A percentile compares a stretch with the other conserved stretches of the same genome.
phyloP scores from a whole-genome alignment of 805 yeast genomes.

The Blastobotrys muscicola region DNA sequence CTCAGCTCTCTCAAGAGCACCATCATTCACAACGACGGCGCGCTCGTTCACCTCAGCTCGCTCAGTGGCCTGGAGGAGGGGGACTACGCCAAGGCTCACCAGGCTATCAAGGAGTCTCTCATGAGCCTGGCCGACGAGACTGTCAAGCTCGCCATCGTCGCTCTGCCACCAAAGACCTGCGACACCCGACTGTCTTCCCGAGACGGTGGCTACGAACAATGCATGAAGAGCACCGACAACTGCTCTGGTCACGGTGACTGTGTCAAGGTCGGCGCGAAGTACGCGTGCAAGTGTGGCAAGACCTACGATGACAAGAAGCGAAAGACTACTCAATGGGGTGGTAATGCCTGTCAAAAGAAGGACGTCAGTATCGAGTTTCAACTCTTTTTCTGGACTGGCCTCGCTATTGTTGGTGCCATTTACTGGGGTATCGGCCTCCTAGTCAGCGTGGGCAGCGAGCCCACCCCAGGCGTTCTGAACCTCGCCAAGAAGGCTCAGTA shows the following conservation, averaged over 20 bases:
- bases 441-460: slow-evolving; percentile 45
- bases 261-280: slow-evolving; percentile 21
- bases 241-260: slow-evolving; percentile 34
- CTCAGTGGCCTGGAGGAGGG: slow-evolving; percentile 1
- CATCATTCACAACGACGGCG: slow-evolving; percentile 2
- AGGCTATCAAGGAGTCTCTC: slow-evolving; percentile 3
- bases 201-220: neutral
- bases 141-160: slow-evolving; percentile 6
- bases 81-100: slow-evolving; percentile 3
- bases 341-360: slow-evolving; percentile 50
- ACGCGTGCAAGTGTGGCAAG: slow-evolving; percentile 28
- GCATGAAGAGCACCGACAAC: slow-evolving; percentile 10
- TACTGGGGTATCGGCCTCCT: slow-evolving; percentile 46
- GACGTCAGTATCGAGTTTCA: slow-evolving; percentile 61
- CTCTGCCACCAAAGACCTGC: slow-evolving; percentile 6
- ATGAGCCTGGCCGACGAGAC: slow-evolving; percentile 1
- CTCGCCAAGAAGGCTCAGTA: neutral
- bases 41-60: slow-evolving; percentile 5
- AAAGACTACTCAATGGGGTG: slow-evolving; percentile 31
- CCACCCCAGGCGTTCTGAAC: slow-evolving; percentile 51
- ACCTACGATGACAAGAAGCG: slow-evolving; percentile 23
- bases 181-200: neutral
- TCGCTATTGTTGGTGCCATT: slow-evolving; percentile 38
- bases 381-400: slow-evolving; percentile 56
- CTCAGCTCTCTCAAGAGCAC: neutral